A percentile compares a stretch with the other conserved stretches of the same genome.
These are phyloP conservation scores for Gentiana dahurica DNA, from an alignment of 257 asterid genomes.

Conservation along the genomic window DNA sequence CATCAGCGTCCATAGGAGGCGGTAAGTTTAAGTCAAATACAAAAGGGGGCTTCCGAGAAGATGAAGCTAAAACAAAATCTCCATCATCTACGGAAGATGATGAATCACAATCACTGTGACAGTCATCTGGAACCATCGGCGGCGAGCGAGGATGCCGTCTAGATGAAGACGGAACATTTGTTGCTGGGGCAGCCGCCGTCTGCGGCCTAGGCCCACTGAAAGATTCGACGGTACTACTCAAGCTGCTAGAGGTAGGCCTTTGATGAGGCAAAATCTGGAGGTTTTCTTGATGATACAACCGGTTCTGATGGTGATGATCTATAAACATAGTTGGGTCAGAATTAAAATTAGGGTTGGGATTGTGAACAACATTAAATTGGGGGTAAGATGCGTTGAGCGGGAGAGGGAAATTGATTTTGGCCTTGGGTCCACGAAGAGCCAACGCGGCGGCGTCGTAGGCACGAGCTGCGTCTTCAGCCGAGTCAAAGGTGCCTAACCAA, in stretches of 20 bases:
- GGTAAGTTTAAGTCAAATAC: constrained; percentile 43
- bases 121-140: constrained; percentile 54
- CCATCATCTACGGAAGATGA: constrained; percentile 48
- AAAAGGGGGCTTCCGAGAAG: constrained; percentile 22
- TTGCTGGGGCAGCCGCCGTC: constrained; percentile 16
- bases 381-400: constrained; percentile 14
- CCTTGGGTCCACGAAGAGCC: constrained; percentile 53
- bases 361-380: constrained; percentile 13
- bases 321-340: constrained; percentile 14
- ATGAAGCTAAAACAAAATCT: constrained; percentile 32
- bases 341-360: constrained; percentile 12
- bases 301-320: constrained; percentile 14
- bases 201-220: constrained; percentile 56
- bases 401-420: constrained; percentile 50
- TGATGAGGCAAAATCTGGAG: constrained; percentile 32
- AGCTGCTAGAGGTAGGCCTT: constrained; percentile 57
- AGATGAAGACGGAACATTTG: constrained; percentile 21
- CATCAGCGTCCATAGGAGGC: constrained; percentile 30
- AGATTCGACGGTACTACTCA: constrained; percentile 74
- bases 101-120: constrained; percentile 55
- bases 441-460: constrained; percentile 71
- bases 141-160: constrained; percentile 63
- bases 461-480: constrained; percentile 70
- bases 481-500: constrained; percentile 76
- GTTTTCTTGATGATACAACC: constrained; percentile 32